Conservation (phyloP, 306 rosid species). For the Oxytropis ochrocephala region DNA sequence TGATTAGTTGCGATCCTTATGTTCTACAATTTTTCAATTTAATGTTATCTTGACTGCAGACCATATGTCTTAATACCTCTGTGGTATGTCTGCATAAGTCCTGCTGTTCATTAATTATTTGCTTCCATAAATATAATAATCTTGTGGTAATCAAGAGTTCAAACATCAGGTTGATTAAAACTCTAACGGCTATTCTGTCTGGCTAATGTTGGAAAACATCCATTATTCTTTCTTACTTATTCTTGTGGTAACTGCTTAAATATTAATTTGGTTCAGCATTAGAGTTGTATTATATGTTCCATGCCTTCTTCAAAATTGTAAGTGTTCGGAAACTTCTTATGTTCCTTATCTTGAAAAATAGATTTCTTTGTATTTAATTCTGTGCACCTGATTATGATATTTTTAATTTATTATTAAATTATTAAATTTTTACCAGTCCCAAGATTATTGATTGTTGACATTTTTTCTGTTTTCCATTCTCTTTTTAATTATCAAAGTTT, state of each 20-base stretch:
- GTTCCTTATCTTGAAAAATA: background rate
- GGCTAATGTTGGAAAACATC: background rate
- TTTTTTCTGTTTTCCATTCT: too few species aligned
- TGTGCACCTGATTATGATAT: background rate
- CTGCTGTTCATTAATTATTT: background rate
- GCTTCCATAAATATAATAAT: background rate
- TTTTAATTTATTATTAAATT: too few species aligned
- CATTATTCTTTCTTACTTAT: background rate
- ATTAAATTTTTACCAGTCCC: background rate
- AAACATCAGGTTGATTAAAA: background rate
- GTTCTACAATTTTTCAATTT: background rate
- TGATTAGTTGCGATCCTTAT: background rate
- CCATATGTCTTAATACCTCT: background rate
- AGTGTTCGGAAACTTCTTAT: background rate
- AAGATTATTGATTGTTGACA: background rate
- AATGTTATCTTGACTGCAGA: background rate
- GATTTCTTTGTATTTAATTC: background rate
- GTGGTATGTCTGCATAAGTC: background rate
- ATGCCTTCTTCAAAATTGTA: background rate
- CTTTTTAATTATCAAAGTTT: background rate
- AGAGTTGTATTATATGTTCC: background rate
- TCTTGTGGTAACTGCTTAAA: background rate
- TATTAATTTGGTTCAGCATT: background rate
- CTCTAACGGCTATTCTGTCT: background rate
- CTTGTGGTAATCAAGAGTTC: background rate